phyloP scores from a whole-genome alignment of 495 filamentous ascomycete species.

The Neurospora discreta region DNA sequence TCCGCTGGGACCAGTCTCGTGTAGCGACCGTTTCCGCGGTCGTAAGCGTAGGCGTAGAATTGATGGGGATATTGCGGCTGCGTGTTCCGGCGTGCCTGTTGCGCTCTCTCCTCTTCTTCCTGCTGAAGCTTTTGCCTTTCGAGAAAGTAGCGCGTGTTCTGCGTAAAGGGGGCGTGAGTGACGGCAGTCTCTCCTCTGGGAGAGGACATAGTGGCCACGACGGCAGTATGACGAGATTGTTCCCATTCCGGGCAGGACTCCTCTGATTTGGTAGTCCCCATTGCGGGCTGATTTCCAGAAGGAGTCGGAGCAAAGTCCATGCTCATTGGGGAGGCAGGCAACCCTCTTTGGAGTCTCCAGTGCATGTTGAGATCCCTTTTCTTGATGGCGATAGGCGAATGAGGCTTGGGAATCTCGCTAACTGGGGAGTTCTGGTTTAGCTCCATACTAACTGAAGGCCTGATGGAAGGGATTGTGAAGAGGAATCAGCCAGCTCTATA shows the following conservation, averaged over 20 bases:
- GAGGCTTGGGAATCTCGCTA: neutral
- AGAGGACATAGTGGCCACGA: neutral
- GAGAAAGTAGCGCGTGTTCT: neutral
- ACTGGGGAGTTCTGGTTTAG: neutral
- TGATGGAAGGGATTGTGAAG: neutral
- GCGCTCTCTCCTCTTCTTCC: neutral
- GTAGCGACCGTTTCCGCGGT: slow-evolving; percentile 44
- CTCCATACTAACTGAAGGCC: neutral
- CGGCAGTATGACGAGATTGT: neutral
- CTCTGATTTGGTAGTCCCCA: neutral
- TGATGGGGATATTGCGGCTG: neutral
- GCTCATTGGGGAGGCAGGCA: neutral
- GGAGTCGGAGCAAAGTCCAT: neutral
- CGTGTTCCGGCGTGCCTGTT: neutral
- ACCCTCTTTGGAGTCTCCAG: neutral
- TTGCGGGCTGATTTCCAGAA: neutral
- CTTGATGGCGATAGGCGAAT: neutral
- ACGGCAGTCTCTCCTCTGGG: neutral
- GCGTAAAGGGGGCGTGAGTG: neutral
- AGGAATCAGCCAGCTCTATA: neutral
- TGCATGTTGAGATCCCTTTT: neutral
- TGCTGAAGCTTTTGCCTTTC: neutral
- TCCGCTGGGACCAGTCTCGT: slow-evolving; percentile 57
- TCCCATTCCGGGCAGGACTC: neutral
- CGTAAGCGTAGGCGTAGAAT: slow-evolving; percentile 39